These are phyloP conservation scores for Chlamydomonas applanata DNA, from an alignment of 139 green algal species.

Conservation along the genomic window DNA sequence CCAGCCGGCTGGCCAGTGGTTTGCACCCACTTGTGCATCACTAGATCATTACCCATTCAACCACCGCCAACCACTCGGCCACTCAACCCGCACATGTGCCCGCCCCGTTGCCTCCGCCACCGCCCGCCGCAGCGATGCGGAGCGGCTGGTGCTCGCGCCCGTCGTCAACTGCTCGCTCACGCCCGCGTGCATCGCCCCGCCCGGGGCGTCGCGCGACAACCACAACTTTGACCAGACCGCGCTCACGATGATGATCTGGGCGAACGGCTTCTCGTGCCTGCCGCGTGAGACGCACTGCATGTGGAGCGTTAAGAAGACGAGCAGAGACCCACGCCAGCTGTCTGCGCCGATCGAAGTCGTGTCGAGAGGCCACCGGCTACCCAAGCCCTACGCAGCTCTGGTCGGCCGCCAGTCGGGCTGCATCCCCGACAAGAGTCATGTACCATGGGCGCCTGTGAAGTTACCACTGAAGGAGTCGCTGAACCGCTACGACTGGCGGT, in stretches of 20 bases:
- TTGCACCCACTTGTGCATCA: too few relatives aligned
- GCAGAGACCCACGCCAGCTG: not conserved
- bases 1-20: too few relatives aligned
- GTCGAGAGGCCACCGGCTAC: slow-evolving; percentile 18
- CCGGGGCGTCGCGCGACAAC: slow-evolving; percentile 20
- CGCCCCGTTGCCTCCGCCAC: not conserved
- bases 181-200: slow-evolving; percentile 25
- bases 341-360: slow-evolving; percentile 25
- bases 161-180: slow-evolving; percentile 27
- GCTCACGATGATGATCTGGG: slow-evolving; percentile 28
- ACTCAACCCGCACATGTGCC: not conserved
- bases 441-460: not conserved
- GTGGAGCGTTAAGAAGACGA: slow-evolving; percentile 28
- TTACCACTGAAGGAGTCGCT: slow-evolving; percentile 4
- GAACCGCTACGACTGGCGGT: slow-evolving; percentile 3
- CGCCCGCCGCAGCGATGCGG: slow-evolving; percentile 17
- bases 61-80: not conserved
- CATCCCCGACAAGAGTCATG: not conserved
- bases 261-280: slow-evolving; percentile 26
- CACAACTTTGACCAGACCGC: slow-evolving; percentile 42
- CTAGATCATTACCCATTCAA: too few relatives aligned
- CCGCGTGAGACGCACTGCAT: slow-evolving; percentile 37
- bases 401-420: not conserved
- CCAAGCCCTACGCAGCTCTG: slow-evolving; percentile 12
- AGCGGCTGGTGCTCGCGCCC: slow-evolving; percentile 28